A percentile compares a stretch with the other conserved stretches of the same genome.
phyloP scores from a whole-genome alignment of 352 stramenopile genomes.

The Phytophthora pinifolia region DNA sequence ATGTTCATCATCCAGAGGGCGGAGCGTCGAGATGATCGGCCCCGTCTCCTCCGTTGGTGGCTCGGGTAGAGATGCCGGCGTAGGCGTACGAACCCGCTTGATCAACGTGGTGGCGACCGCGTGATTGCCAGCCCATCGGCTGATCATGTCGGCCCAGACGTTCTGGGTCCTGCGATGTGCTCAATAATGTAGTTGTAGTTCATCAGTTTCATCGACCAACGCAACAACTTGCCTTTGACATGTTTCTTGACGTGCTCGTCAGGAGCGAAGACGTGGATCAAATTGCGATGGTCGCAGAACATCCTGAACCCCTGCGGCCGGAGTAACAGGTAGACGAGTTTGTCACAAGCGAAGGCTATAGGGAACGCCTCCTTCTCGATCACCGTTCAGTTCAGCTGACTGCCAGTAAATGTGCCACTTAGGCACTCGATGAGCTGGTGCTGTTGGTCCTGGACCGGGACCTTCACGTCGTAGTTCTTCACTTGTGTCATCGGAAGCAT shows the following conservation, averaged over 20 bases:
- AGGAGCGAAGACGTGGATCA: constrained; percentile 10
- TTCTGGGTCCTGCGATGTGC: constrained; percentile 7
- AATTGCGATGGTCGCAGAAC: constrained; percentile 8
- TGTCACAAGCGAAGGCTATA: constrained; percentile 5
- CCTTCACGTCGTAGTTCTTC: no score
- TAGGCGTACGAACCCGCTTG: neutral
- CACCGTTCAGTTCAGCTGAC: no score
- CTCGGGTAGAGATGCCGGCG: no score
- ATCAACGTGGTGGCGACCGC: neutral
- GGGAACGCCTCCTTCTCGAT: constrained; percentile 3
- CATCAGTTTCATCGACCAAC: constrained; percentile 11
- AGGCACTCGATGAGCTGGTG: no score
- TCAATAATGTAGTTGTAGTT: constrained; percentile 16
- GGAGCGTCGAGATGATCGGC: neutral
- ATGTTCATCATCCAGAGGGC: constrained; percentile 6
- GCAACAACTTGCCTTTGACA: constrained; percentile 7
- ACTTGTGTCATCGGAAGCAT: no score
- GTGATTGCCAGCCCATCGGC: constrained; percentile 7
- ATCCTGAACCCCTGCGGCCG: constrained; percentile 1
- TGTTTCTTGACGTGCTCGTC: constrained; percentile 7
- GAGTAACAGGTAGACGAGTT: constrained; percentile 8
- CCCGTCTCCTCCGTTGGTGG: no score
- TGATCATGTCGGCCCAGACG: constrained; percentile 23
- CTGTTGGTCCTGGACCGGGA: no score
- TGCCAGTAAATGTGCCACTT: no score